A percentile compares a stretch with the other conserved stretches of the same genome.
Evolutionary conservation across 2,329 filamentous ascomycete genomes (phyloP).

Genomic region (Talaromyces sp.): DNA sequence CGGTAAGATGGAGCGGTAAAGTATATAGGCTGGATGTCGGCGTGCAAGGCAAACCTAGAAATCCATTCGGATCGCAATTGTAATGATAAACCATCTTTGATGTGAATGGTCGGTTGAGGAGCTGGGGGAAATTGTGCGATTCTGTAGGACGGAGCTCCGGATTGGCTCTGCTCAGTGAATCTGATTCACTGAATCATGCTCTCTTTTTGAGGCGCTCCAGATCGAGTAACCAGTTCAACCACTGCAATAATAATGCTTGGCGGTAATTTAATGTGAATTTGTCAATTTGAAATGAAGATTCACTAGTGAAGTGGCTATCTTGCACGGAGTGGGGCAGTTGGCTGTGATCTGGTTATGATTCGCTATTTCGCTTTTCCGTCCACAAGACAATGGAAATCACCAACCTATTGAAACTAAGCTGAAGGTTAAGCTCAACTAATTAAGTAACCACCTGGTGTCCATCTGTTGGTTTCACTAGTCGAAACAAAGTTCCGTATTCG

Average conservation of each 20-base stretch:
- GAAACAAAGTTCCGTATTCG: neutral
- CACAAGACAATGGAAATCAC: neutral
- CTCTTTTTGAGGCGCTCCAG: neutral
- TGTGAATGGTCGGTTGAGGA: neutral
- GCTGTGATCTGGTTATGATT: neutral
- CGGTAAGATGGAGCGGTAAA: constrained; percentile 61
- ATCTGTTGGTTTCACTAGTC: neutral
- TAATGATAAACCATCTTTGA: neutral
- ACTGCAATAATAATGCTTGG: neutral
- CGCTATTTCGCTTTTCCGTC: neutral
- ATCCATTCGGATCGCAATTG: constrained; percentile 47
- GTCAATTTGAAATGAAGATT: neutral
- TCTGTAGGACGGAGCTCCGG: neutral
- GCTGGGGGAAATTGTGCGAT: neutral
- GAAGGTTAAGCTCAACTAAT: neutral
- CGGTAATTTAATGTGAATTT: too few relatives aligned
- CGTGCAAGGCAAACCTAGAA: constrained; percentile 57
- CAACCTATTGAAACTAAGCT: neutral
- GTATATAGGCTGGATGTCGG: constrained; percentile 76
- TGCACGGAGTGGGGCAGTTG: neutral
- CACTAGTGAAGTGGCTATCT: neutral
- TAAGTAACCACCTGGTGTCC: neutral
- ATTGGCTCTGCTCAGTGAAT: neutral
- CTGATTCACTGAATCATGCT: too few relatives aligned
- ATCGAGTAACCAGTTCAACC: neutral